Percentiles rank a stretch among this genome's conserved stretches.
Conservation (phyloP, 768 basidiomycete species). For the Calvatia gigantea region DNA sequence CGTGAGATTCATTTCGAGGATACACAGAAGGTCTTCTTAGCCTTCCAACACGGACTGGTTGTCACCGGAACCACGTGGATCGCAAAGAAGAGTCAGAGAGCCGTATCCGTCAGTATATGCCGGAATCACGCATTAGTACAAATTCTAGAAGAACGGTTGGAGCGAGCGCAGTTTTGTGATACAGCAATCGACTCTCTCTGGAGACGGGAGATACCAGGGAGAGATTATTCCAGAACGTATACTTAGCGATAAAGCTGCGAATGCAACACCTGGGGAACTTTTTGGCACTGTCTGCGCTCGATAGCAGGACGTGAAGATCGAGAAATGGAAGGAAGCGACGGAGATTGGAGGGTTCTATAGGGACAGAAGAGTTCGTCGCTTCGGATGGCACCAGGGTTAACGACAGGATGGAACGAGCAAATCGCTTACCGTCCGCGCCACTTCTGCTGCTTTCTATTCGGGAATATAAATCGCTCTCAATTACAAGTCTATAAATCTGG, state of each 20-base stretch:
- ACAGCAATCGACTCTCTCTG: background rate
- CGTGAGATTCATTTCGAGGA: conserved; percentile 11
- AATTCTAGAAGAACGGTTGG: conserved; percentile 13
- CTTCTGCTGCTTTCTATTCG: conserved; percentile 7
- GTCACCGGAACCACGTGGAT: conserved; percentile 7
- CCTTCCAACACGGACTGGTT: conserved; percentile 9
- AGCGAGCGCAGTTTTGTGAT: background rate
- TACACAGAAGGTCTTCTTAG: background rate
- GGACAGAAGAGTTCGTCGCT: conserved; percentile 8
- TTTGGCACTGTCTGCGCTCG: conserved; percentile 7
- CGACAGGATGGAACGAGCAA: conserved; percentile 12
- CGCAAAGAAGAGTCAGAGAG: conserved; percentile 1
- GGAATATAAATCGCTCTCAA: conserved; percentile 6
- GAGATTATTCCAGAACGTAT: conserved; percentile 3
- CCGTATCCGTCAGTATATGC: conserved; percentile 6
- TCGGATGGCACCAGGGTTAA: conserved; percentile 11
- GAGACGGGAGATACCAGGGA: conserved; percentile 5
- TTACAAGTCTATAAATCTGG: conserved; percentile 10
- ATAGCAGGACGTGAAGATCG: conserved; percentile 10
- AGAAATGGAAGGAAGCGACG: conserved; percentile 11
- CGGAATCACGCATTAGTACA: conserved; percentile 8
- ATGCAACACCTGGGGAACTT: background rate
- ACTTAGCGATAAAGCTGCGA: conserved; percentile 1
- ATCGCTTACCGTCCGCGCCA: conserved; percentile 8
- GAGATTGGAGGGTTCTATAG: conserved; percentile 12